phyloP scores from a whole-genome alignment of 805 yeast genomes.

The Kodamaea lidongshanica region DNA sequence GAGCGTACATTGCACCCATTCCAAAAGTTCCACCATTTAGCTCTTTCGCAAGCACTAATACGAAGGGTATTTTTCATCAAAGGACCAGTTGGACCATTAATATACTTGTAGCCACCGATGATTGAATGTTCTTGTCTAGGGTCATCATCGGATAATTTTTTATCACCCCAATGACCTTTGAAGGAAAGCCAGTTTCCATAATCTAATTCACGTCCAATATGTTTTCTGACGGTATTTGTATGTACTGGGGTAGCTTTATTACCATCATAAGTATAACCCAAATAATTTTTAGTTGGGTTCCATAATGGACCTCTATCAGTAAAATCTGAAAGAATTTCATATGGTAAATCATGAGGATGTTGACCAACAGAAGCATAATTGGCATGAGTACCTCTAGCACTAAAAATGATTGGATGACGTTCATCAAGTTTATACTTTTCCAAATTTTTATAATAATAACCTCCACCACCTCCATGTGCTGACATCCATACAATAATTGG shows the following conservation, averaged over 20 bases:
- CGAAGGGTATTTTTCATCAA: slow-evolving; percentile 69
- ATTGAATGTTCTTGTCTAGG: slow-evolving; percentile 82
- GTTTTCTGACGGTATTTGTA: slow-evolving; percentile 36
- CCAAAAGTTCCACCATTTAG: slow-evolving; percentile 91
- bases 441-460: slow-evolving; percentile 69
- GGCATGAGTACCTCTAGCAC: slow-evolving; percentile 96
- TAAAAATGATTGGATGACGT: slow-evolving; percentile 66
- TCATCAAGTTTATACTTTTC: slow-evolving; percentile 50
- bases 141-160: slow-evolving; percentile 57
- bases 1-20: slow-evolving; percentile 74
- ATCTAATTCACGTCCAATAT: slow-evolving; percentile 44
- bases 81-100: slow-evolving; percentile 94
- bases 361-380: slow-evolving; percentile 95
- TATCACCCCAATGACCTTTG: slow-evolving; percentile 89
- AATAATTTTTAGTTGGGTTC: slow-evolving; percentile 81
- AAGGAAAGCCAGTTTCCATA: slow-evolving; percentile 76
- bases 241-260: slow-evolving; percentile 36
- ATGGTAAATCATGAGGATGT: slow-evolving; percentile 92
- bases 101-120: slow-evolving; percentile 77
- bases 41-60: slow-evolving; percentile 67
- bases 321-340: slow-evolving; percentile 82
- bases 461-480: slow-evolving; percentile 97
- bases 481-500: slow-evolving; percentile 93
- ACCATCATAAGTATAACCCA: slow-evolving; percentile 79
- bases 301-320: slow-evolving; percentile 94